Conservation (phyloP, 2,329 filamentous ascomycete genomes). For the Alternaria atra region DNA sequence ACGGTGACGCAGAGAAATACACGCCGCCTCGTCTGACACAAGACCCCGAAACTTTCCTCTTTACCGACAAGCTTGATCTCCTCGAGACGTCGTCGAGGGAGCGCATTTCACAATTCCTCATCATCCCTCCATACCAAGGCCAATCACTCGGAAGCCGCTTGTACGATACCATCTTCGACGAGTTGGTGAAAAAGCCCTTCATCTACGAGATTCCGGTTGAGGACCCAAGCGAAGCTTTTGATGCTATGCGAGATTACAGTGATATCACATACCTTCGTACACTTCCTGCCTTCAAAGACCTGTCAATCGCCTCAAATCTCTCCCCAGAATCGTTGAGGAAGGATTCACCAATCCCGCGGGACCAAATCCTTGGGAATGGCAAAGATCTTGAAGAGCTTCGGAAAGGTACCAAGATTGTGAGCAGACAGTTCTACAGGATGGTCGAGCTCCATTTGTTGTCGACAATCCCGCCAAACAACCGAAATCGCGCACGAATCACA, state of each 20-base stretch:
- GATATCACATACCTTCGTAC: constrained; percentile 73
- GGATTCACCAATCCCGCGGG: constrained; percentile 59
- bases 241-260: constrained; percentile 78
- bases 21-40: constrained; percentile 36
- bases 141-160: constrained; percentile 81
- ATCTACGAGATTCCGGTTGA: constrained; percentile 90
- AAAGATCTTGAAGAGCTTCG: constrained; percentile 66
- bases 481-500: constrained; percentile 56
- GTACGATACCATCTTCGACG: constrained; percentile 79
- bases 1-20: constrained; percentile 54
- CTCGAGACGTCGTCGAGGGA: constrained; percentile 76
- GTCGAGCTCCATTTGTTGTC: constrained; percentile 77
- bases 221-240: constrained; percentile 88
- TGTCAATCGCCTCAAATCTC: constrained; percentile 63
- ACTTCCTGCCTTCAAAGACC: constrained; percentile 64
- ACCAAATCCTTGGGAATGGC: constrained; percentile 65
- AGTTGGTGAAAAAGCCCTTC: constrained; percentile 71
- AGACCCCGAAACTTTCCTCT: constrained; percentile 42
- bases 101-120: constrained; percentile 91
- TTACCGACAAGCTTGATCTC: constrained; percentile 52
- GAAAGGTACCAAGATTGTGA: constrained; percentile 72
- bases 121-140: constrained; percentile 86
- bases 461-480: constrained; percentile 62
- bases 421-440: constrained; percentile 77
- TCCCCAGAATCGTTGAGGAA: constrained; percentile 62